Base-by-base conservation (phyloP, 306 rosid genomes). In the Inga laurina region DNA sequence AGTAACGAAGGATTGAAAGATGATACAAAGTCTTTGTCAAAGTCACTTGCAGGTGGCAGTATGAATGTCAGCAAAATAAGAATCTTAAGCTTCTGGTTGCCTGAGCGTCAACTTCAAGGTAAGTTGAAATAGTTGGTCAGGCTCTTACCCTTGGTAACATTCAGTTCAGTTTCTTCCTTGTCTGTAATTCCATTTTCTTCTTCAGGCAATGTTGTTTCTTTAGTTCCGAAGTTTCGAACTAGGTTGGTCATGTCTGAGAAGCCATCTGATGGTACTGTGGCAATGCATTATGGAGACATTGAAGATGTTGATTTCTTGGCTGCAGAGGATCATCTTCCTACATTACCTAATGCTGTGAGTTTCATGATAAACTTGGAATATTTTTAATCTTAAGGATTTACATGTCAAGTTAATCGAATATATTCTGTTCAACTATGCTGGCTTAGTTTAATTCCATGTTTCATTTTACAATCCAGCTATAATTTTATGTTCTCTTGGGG, bases 291-390 rank as follows among this genome's bases (percentile, higher is more conserved):
- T 45, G 98, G 97, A 67, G 97, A 97, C 34, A 75, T 88, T 39
- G 95, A 91, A 3, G 95, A 82, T 22, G 51, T 7, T 75, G 91
- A 90, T 67, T 90, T 86, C 78, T 35, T 88, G 51, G 82, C 90
- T 52, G 86, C 81, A 0, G 97, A 97, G 90, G 97, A 92, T 78
- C 68, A 86, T 85, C 97, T 97, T 84, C 97, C 94, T 43, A 91
- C 95, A 4, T 89, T 97, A 88, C 93, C 99, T 35, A 97, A 92
- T 80, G 88, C 98, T 81, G 99, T 97, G 89, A 91, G 99, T 89
- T 77, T 85, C 70, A 6, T 72, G 37, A 30, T 71, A 81, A 64
- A 54, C 18, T 56, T 34, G 39, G 52, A 45, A 76, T 57, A 32
- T 79, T 72, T 79, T 43, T 68, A 7, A 8, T 74, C 52, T 62